Evolutionary conservation across 73 alveolate species (phyloP), one percentile per base, ranked within the genome.

Genomic region (Tetrahymena elliotti): DNA sequence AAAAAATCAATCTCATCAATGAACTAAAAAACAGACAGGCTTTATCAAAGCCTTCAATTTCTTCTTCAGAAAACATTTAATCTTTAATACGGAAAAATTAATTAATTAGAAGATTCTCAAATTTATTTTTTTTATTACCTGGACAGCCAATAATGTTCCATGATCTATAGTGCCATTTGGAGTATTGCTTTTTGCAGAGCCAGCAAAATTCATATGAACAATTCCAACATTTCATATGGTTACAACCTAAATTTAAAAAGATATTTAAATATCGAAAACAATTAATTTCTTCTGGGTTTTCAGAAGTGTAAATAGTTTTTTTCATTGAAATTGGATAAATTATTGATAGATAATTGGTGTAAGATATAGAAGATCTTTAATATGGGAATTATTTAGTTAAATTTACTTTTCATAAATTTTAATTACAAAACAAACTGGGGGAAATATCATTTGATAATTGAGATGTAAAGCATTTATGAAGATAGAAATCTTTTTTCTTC

Each of bases 141-240:
- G 98, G 98, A 41, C 99, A 97, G 36, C 99, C 99, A 38, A 97
- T 40, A 9, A 97, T 97, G 93, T 97, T 97, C 84, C 95, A 52
- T 8, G 96, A 38, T 24, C 94, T 33, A 94, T 93, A 97, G 96
- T 97, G 99, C 52, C 93, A 93, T 33, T 96, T 36, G 36, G 96
- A 84, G 82, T 96, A 97, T 53, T 83, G 83, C 18, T 97, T 95
- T 93, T 98, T 94, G 54, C 99, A 98, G n/a, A 97, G 83, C 99
- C 99, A 98, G 53, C 99, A 98, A 94, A 98, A 98, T 93, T 98
- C 97, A 97, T 97, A 97, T 22, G 96, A 94, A 92, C 99, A 98
- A 35, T 94, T 84, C 24, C 96, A 37, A 93, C 99, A 98, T 4
- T 99, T 97, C 99, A 98, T 98, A 95, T 98, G 99, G 93, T 98